Evolutionary conservation across 208 protist species (phyloP).

Genomic region (Trypanosoma rangeli): DNA sequence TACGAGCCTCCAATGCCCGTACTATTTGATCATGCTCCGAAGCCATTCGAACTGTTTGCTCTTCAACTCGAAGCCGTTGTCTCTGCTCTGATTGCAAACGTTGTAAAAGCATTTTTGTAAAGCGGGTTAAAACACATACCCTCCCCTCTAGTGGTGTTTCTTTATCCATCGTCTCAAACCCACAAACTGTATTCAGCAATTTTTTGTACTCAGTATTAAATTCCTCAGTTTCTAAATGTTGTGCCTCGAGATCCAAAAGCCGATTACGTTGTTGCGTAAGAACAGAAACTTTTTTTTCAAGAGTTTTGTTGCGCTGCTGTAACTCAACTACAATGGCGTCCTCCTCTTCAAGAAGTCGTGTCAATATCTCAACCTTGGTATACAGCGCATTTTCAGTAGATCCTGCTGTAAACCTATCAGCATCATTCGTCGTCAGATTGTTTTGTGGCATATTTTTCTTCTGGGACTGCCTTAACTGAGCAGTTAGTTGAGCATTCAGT

Average conservation of each 20-base stretch:
- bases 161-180: not conserved
- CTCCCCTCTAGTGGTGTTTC: conserved; percentile 12
- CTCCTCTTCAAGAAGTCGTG: conserved; percentile 31
- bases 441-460: not conserved
- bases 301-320: conserved; percentile 18
- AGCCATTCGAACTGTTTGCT: conserved; percentile 31
- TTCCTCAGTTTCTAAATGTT: conserved; percentile 26
- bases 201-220: conserved; percentile 23
- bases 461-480: conserved; percentile 23
- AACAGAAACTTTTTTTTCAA: conserved; percentile 27
- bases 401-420: not conserved
- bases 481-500: conserved; percentile 24
- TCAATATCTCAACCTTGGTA: conserved; percentile 23
- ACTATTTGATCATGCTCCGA: conserved; percentile 32
- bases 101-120: conserved; percentile 34
- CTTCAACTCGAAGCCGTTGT: conserved; percentile 33
- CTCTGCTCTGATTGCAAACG: conserved; percentile 27
- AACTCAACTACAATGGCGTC: conserved; percentile 31
- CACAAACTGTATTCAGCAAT: conserved; percentile 20
- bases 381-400: not conserved
- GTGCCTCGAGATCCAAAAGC: conserved; percentile 28
- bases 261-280: conserved; percentile 30
- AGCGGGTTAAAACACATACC: conserved; percentile 20
- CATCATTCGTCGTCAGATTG: not conserved
- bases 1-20: conserved; percentile 26